Evolutionary conservation across 2,329 filamentous ascomycete species (phyloP).

Genomic region (Aspergillus viridinutans): DNA sequence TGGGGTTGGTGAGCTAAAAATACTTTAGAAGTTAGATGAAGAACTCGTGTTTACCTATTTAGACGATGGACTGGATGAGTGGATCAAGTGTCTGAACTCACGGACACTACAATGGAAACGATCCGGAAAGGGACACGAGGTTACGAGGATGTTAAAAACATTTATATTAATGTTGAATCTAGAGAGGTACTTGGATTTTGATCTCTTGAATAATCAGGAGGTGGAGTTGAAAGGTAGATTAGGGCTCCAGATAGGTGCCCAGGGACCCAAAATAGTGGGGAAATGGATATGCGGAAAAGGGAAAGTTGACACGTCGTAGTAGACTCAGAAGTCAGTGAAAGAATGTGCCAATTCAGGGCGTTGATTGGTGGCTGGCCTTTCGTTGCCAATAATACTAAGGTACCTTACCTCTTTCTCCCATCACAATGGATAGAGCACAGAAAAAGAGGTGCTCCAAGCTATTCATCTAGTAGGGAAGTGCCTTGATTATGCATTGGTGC

Average conservation of each 20-base stretch:
- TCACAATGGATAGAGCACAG: neutral
- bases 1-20: neutral
- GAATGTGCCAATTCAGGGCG: neutral
- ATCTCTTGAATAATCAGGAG: neutral
- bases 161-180: neutral
- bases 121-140: neutral
- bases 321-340: neutral
- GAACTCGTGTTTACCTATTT: neutral
- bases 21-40: neutral
- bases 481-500: neutral
- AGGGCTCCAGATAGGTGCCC: neutral
- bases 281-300: slow-evolving; percentile 5
- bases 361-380: neutral
- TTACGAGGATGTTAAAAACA: neutral
- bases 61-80: too few relatives aligned
- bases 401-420: too few relatives aligned
- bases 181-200: neutral
- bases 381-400: too few relatives aligned
- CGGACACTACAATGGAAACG: neutral
- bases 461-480: neutral
- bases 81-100: neutral
- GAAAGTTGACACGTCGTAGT: slow-evolving; percentile 8
- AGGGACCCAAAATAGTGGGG: slow-evolving; percentile 1
- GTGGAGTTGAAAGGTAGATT: neutral
- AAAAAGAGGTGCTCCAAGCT: too few relatives aligned